Evolutionary conservation across 2,329 filamentous ascomycete species (phyloP).

Genomic region (Scopulariopsis brevicaulis): DNA sequence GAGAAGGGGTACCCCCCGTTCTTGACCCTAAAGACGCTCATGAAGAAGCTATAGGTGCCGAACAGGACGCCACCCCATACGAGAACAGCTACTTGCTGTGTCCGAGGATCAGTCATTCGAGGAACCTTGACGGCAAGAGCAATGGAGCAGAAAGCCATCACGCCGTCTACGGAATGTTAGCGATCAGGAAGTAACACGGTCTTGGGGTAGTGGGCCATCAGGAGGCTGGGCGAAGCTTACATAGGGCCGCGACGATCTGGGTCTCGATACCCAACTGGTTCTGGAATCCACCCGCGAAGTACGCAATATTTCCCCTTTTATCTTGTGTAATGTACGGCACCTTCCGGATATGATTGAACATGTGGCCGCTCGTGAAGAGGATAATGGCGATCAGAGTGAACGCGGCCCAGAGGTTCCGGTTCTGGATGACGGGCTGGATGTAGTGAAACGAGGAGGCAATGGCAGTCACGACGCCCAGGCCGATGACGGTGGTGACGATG

Average conservation of each 20-base stretch:
- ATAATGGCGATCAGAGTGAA: constrained; percentile 81
- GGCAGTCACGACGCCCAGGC: constrained; percentile 59
- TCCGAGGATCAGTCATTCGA: constrained; percentile 65
- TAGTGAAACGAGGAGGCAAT: constrained; percentile 66
- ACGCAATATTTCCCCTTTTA: constrained; percentile 74
- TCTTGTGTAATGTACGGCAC: constrained; percentile 85
- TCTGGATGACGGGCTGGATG: constrained; percentile 70
- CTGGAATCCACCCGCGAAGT: constrained; percentile 87
- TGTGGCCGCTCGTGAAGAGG: constrained; percentile 90
- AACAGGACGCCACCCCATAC: constrained; percentile 70
- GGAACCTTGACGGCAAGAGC: constrained; percentile 87
- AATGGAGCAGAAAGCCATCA: constrained; percentile 83
- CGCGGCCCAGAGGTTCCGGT: constrained; percentile 88
- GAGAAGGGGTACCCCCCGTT: constrained; percentile 92
- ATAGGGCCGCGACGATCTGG: constrained; percentile 86
- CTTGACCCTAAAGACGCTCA: constrained; percentile 90
- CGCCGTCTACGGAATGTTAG: constrained; percentile 35
- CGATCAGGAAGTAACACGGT: background rate
- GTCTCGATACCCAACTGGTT: constrained; percentile 92
- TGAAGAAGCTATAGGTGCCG: constrained; percentile 81
- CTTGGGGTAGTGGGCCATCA: too few relatives aligned
- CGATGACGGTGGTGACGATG: constrained; percentile 52
- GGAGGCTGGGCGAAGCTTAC: too few relatives aligned
- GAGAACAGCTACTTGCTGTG: constrained; percentile 72
- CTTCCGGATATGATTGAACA: constrained; percentile 98